Base-by-base conservation (phyloP, 257 asterid species). In the Coffea eugenioides region DNA sequence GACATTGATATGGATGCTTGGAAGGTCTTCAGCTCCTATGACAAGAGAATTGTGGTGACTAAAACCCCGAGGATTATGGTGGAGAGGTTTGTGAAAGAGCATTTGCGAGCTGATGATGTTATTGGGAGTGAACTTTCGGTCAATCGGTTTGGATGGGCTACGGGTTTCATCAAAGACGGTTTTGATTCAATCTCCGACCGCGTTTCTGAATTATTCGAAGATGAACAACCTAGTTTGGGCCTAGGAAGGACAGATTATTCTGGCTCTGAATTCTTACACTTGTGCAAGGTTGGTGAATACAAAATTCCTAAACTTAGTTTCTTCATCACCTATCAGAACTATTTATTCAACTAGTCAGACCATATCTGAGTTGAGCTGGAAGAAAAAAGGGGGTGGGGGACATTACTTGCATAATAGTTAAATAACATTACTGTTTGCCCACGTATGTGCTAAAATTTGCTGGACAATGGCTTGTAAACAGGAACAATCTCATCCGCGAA, bases 51-150 rank as follows among this genome's bases (percentile, higher is more conserved):
- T 16, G 97, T 95, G 73, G 93, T 93, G 88, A 93, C 93, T 1
- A 89, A 84, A 81, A 89, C 87, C 87, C 97, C 97, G 0, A 88
- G 87, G 69, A 52, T 93, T n/a, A 89, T 95, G 94, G 97, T 93
- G 78, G 96, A 92, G 85, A 90, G 86, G 83, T 95, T 95, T 43
- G 96, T 80, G 69, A 92, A 89, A 89, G 98, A 86, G 75, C 96
- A 95, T 76, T 84, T 93, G 77, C 59, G 90, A 15, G 97, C 89
- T 0, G 97, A 91, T n/a, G 88, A 84, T 2, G 97, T 91, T 7
- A 64, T 95, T 27, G 99, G 97, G 49, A 77, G 82, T 48, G 92
- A 90, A 59, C 91, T 95, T 23, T 49, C 69, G 0, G 92, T 86
- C n/a, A 92, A 85, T 66, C 71, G 96, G 20, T 88, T 87, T 51